A percentile compares a stretch with the other conserved stretches of the same genome.
Evolutionary conservation across 768 basidiomycete species (phyloP).

Genomic region (Trametes gibbosa): DNA sequence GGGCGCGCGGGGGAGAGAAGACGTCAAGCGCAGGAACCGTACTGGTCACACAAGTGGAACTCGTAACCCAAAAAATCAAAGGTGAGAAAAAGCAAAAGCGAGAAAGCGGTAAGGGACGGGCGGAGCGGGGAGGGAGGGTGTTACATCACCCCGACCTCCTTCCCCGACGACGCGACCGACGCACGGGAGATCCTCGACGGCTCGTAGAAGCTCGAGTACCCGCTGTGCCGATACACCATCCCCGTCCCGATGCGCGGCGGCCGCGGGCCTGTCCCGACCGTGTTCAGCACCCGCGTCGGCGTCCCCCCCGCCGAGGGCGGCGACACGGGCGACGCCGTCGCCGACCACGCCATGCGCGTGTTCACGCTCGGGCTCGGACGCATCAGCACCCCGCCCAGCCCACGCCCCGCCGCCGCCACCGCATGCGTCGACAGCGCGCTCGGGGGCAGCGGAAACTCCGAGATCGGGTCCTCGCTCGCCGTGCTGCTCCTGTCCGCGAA

Average conservation of each 20-base stretch:
- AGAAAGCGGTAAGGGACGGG: background rate
- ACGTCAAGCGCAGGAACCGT: too few species aligned
- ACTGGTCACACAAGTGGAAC: background rate
- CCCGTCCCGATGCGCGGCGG: slow-evolving; percentile 65
- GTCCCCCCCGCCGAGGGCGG: background rate
- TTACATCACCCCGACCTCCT: background rate
- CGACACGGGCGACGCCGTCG: background rate
- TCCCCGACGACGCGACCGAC: slow-evolving; percentile 14
- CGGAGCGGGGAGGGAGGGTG: background rate
- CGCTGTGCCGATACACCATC: slow-evolving; percentile 51
- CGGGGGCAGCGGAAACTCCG: slow-evolving; percentile 12
- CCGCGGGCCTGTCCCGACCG: slow-evolving; percentile 22
- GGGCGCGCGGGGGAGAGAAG: too few species aligned
- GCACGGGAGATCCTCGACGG: slow-evolving; percentile 13
- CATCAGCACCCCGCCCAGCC: background rate
- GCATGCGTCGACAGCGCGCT: background rate
- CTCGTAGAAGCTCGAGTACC: slow-evolving; percentile 22
- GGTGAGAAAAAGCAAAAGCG: background rate
- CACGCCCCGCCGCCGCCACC: background rate
- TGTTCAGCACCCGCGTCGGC: slow-evolving; percentile 11
- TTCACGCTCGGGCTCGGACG: slow-evolving; percentile 3
- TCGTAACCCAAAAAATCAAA: background rate
- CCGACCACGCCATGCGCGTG: slow-evolving; percentile 1
- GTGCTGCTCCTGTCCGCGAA: background rate
- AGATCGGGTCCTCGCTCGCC: background rate